Base-by-base conservation (phyloP, 495 filamentous ascomycete genomes). In the Letharia lupina region DNA sequence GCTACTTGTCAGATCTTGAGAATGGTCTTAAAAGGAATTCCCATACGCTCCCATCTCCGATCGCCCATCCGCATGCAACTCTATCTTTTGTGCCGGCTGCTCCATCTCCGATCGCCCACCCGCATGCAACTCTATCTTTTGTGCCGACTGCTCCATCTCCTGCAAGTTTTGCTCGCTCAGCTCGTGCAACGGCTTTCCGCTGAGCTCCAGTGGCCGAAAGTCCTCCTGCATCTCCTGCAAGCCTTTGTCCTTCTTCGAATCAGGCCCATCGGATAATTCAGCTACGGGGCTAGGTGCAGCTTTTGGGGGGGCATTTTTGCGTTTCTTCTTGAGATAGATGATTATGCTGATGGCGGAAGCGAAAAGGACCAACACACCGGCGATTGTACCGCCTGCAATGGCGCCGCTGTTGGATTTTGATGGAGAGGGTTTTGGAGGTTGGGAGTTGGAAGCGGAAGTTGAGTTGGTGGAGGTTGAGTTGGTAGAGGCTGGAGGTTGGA, bases 371-470 rank as follows among this genome's bases (percentile, higher is more conserved):
- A 47, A 4, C 6, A 65, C 4, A 15, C 56, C 31, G 20, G 23
- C 64, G 41, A 65, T 18, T 15, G 28, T 15, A 23, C 33, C 42
- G 48, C 59, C 65, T 31, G 47, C 60, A 11, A 62, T 67, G 47
- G 23, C 47, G 59, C 45, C 59, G 16, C 28, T 67, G 59, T 54
- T 15, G 35, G 23, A n/a, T 10, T 40, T 52, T 13, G 65, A 67
- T 1, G 63, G 33, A 31, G n/a, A 7, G 33, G 42, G 9, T 9
- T 33, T 8, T 48, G 39, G 16, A 2, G 64, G 20, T 40, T 31
- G 40, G 12, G 23, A 18, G 57, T 4, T 28, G 10, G 45, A 42
- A 18, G 41, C 18, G 11, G 42, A 33, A 23, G 60, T 8, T 31
- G 41, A 4, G 13, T 42, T 62, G 64, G 64, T 20, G 7, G 42